A percentile compares a stretch with the other conserved stretches of the same genome.
Conservation (phyloP, 169 alveolate genomes). For the Plasmodium adleri region DNA sequence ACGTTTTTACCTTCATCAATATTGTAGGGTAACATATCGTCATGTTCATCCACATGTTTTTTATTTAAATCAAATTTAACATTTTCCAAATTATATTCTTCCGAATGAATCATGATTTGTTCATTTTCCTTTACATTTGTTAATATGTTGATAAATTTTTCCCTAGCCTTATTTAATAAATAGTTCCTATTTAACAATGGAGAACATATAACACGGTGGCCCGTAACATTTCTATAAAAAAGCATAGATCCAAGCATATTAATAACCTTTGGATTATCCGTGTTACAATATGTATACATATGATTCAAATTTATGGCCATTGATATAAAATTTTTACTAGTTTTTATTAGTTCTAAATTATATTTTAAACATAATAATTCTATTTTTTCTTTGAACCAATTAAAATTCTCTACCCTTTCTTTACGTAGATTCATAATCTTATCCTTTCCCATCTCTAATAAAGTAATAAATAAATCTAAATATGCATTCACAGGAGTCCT, state of each 20-base stretch:
- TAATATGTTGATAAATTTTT: not conserved
- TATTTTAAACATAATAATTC: slow-evolving; percentile 29
- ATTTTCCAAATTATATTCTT: not conserved
- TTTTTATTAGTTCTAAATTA: slow-evolving; percentile 46
- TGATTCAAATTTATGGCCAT: slow-evolving; percentile 70
- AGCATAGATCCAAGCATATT: slow-evolving; percentile 50
- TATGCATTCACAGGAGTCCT: slow-evolving; percentile 72
- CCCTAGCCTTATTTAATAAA: not conserved
- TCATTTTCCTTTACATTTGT: not conserved
- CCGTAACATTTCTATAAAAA: slow-evolving; percentile 76
- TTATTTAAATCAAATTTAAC: not conserved
- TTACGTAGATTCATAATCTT: slow-evolving; percentile 49
- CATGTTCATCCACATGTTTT: not conserved
- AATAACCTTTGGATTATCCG: slow-evolving; percentile 27
- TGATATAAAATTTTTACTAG: slow-evolving; percentile 59
- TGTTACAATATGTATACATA: slow-evolving; percentile 22
- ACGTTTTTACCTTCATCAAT: not conserved
- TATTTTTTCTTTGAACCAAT: slow-evolving; percentile 28
- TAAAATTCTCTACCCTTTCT: slow-evolving; percentile 54
- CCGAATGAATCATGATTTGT: not conserved
- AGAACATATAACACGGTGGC: slow-evolving; percentile 72
- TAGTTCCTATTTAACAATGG: slow-evolving; percentile 21
- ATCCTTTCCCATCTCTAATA: slow-evolving; percentile 63
- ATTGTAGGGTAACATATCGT: not conserved
- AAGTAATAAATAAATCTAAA: slow-evolving; percentile 68